Evolutionary conservation across 768 basidiomycete species (phyloP), one percentile per base, ranked within the genome.

Genomic region (Crepidotus variabilis): DNA sequence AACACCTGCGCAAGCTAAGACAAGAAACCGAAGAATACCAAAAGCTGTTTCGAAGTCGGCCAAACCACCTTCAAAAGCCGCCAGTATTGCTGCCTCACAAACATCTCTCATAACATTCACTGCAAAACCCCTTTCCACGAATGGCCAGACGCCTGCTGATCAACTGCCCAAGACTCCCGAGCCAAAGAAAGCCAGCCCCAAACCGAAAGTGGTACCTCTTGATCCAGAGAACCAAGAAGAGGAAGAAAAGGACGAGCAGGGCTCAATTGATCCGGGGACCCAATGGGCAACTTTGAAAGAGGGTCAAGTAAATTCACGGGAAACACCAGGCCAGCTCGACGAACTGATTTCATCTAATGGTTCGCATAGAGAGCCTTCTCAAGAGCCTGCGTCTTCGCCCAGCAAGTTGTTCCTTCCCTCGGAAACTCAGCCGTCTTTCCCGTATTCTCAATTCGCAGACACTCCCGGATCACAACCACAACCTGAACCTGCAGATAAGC

Each of bases 401-500:
- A 28, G 28, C 28, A 28, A 28, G 28, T 64, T 84, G 50, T 87
- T 87, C 63, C 66, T 83, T 23, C 75, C 72, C 16, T 72, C 79
- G 23, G 75, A 77, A 59, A 85, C 79, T 60, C 84, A 83, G 63
- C 65, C 73, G 35, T 73, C 78, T 0, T 79, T 82, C 57, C 84
- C 81, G 7, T 80, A 81, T 57, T 84, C 83, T 18, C 80, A 81
- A 62, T 73, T 72, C 52, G 61, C 71, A 66, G 57, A 67, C 52
- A 43, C 32, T 13, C 49, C 46, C 46, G 35, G 35, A 21, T 51
- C 55, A 5, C 50, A 51, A 22, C 20, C 2, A 56, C 55, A 60
- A 21, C 51, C 14, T 49, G 55, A 51, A 55, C 52, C 35, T 45
- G 51, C 10, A 54, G 47, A 57, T 55, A 57, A 58, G 47, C 49